Evolutionary conservation across 768 basidiomycete genomes (phyloP).

Genomic region (Trametes punicea): DNA sequence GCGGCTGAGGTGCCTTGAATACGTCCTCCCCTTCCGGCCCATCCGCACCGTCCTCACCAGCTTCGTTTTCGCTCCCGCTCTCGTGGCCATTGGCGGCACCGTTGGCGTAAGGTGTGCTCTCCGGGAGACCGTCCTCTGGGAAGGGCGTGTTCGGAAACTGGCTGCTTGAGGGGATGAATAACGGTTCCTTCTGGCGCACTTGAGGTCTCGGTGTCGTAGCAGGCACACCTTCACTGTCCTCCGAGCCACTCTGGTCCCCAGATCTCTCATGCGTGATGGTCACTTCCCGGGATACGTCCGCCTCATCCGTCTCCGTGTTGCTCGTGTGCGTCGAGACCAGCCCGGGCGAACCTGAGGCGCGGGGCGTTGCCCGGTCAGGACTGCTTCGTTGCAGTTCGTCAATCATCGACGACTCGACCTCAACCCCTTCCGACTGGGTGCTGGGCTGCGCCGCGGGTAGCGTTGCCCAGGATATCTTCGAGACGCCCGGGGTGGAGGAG

Average conservation of each 20-base stretch:
- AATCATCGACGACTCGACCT: constrained; percentile 25
- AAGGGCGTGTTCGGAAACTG: constrained; percentile 56
- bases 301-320: constrained; percentile 1
- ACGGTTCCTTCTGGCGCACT: constrained; percentile 27
- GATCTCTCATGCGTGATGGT: constrained; percentile 8
- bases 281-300: constrained; percentile 5
- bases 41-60: not conserved
- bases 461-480: constrained; percentile 30
- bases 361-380: constrained; percentile 14
- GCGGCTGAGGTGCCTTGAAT: constrained; percentile 16
- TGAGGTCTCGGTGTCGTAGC: constrained; percentile 5
- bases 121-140: constrained; percentile 15
- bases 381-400: constrained; percentile 38
- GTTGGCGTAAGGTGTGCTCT: constrained; percentile 2
- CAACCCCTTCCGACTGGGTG: constrained; percentile 13
- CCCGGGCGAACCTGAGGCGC: not conserved
- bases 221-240: not conserved
- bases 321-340: not conserved
- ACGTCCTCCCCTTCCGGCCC: constrained; percentile 30
- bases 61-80: not conserved
- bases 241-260: not conserved
- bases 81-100: not conserved
- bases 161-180: constrained; percentile 53
- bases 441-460: constrained; percentile 24
- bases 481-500: not conserved